Evolutionary conservation across 2,329 filamentous ascomycete genomes (phyloP), one percentile per base, ranked within the genome.

Genomic region (Septoria linicola): DNA sequence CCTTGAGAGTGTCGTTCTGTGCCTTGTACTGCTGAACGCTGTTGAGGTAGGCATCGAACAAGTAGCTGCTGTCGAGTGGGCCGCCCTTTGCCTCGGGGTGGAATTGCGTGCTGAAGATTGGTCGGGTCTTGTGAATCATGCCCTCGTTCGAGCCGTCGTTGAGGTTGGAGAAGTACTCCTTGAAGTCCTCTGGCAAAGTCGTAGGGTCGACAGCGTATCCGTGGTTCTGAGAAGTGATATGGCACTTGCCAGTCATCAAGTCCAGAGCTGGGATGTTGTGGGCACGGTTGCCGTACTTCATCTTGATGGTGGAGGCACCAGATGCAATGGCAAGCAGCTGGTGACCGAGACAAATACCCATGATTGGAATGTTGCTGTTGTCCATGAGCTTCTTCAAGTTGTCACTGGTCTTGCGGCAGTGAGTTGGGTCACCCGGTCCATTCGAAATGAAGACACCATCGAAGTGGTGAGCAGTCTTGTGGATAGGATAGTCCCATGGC

Each of bases 371-470:
- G 63, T 90, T 85, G 41, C 89, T 96, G 19, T 83, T 85, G 72
- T 95, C 88, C 82, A 99, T 96, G 66, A 99, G 76, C 66, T 89
- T 88, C 65, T 81, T 80, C 49, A 99, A 82, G 77, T 95, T 91
- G 81, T 95, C 92, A 59, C 95, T 89, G 34, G 93, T 96, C 66
- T 89, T 83, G 68, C 90, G 87, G 78, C 91, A 96, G 76, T 99
- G 93, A 35, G 91, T 97, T 64, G 93, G 93, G 75, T 99, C 93
- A 75, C 93, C 93, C 21, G 93, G 93, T 54, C 93, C 93, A 76
- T 99, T 99, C 74, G 90, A 96, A 76, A 97, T 96, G 81, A 99
- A 99, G 68, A 99, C 85, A 68, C 93, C 93, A 65, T 99, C 93
- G 65, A 96, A 97, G 80, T 97, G 90, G 73, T 95, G 88, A 51